Base-by-base conservation (phyloP, 164 flowering plant genomes). In the Vitis riparia region DNA sequence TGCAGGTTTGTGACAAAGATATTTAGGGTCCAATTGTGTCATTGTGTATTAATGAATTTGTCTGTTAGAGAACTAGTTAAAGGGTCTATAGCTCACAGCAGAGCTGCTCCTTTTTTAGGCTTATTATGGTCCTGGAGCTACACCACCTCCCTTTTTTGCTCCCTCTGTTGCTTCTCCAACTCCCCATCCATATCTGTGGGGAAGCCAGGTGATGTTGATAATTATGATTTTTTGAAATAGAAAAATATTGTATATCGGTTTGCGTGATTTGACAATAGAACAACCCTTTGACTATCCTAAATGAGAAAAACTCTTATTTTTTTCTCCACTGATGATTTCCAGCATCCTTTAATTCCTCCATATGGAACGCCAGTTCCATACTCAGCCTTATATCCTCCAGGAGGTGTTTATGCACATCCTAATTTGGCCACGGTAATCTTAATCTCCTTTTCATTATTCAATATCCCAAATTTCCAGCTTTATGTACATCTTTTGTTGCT, bases 131-230 rank as follows among this genome's bases (percentile, higher is more conserved):
- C 76, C 86, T 71, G 90, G 92, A 68, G 89, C 89, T 71, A 73
- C 88, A 61, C 91, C 89, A 51, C 80, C 87, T 61, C 84, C 92
- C 8, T 87, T 86, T 80, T 91, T 84, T 78, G 80, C 92, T 57
- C 75, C 98, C 37, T 70, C 94, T 32, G 89, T 87, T 73, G 87
- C 87, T 66, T 85, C 99, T 73, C 94, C 97, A 47, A 65, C 86
- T 70, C 94, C 99, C 8, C 94, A 87, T 73, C 94, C 97, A 29
- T 91, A 85, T 73, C 16, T 92, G 69, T 92, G 97, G 97, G 92
- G 90, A 70, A 71, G 86, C 75, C 98, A 91, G 93, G 98, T 92
- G 65, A 81, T 37, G 44, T 37, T 37, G 44, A 37, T 37, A 37
- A 37, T 37, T 37, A 37, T 37, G 44, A 37, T 37, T 37, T 37